Evolutionary conservation across 768 basidiomycete species (phyloP).

Genomic region (Suillus lakei): DNA sequence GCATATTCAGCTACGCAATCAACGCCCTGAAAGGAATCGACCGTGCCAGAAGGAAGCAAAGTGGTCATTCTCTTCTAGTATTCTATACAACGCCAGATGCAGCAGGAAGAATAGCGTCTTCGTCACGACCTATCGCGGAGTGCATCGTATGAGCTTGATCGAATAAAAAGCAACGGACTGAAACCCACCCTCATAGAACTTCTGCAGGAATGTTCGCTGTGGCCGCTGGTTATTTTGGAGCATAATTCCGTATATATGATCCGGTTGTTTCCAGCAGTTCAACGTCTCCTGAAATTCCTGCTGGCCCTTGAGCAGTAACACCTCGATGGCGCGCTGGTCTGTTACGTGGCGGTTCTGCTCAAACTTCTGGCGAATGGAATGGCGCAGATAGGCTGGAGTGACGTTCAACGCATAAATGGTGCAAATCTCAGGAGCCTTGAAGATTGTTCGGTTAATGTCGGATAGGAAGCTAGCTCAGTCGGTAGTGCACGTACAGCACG

Average conservation of each 20-base stretch:
- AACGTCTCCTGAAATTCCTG: conserved; percentile 94
- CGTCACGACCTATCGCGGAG: conserved; percentile 64
- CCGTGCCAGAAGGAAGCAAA: background rate
- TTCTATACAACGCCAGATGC: conserved; percentile 50
- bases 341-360: conserved; percentile 85
- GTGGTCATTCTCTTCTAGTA: background rate
- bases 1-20: background rate
- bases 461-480: conserved; percentile 9
- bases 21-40: background rate
- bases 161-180: background rate
- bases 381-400: conserved; percentile 77
- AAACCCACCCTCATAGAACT: conserved; percentile 79
- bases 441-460: conserved; percentile 11
- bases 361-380: conserved; percentile 83
- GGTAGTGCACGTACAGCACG: conserved; percentile 67
- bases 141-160: background rate
- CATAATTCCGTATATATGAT: conserved; percentile 77
- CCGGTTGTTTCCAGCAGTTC: conserved; percentile 91
- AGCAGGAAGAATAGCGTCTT: conserved; percentile 71
- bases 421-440: conserved; percentile 90
- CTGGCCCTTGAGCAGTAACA: conserved; percentile 81
- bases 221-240: conserved; percentile 53
- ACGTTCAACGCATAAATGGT: conserved; percentile 81
- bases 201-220: conserved; percentile 72
- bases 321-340: conserved; percentile 82